Base-by-base conservation (phyloP, 1,284 basidiomycete genomes). In the Trichosporon sp. region DNA sequence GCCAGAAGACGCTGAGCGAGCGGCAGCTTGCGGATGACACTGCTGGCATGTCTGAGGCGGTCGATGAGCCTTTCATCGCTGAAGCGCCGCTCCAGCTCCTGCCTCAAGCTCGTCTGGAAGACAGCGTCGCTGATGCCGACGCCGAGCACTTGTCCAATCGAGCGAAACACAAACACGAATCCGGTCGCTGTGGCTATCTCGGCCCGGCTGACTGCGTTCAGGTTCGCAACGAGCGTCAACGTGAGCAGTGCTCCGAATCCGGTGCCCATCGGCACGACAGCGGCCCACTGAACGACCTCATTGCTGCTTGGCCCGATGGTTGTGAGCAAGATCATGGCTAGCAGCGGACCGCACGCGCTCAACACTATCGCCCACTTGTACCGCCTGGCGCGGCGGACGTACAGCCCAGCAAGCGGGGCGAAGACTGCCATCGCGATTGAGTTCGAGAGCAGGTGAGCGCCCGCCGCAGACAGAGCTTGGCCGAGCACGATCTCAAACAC, bases 61-160 rank as follows among this genome's bases (percentile, higher is more conserved):
- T 70, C 65, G 62, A 76, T 68, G 13, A 76, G 68, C 69, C 73
- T 29, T 0, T 2, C 62, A 51, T 15, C 66, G 18, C 25, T 27
- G 62, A 76, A 75, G 7, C 74, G 53, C 15, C 62, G 64, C 8
- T 53, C 21, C 6, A 78, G 70, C 62, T 76, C 66, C 5, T 12
- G 21, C 2, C 68, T 47, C 3, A 76, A 66, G 1, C 74, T 71
- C 8, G 62, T 63, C 67, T 77, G 76, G 64, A 75, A 73, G 15
- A 75, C 73, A 1, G 76, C 76, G 23, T 75, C 75, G 2, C 74
- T 74, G 13, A 75, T 65, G 21, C 74, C 76, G 1, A 78, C 75
- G 8, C 75, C 75, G 53, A 75, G 73, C 1, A 78, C 73, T 63
- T 76, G 76, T 1, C 76, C 76, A 9, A 75, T 62, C n/a, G 67